phyloP scores from a whole-genome alignment of 2,329 filamentous ascomycete species.

The Colletotrichum ledebouriae region DNA sequence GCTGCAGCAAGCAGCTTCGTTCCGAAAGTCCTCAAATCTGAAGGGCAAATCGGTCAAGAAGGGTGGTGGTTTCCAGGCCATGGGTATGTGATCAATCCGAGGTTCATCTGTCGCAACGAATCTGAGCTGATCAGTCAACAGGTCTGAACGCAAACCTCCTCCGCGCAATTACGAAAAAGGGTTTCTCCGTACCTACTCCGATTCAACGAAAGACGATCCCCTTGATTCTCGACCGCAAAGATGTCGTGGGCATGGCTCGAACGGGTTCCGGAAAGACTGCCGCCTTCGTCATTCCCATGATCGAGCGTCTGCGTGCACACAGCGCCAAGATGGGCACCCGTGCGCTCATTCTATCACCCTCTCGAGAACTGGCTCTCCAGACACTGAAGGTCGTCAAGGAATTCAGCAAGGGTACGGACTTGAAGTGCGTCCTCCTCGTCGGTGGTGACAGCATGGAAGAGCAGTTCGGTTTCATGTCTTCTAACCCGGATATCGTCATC shows the following conservation, averaged over 20 bases:
- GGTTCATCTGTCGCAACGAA: not conserved
- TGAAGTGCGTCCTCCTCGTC: slow-evolving; percentile 90
- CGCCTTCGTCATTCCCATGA: slow-evolving; percentile 98
- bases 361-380: slow-evolving; percentile 93
- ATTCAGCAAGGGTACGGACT: slow-evolving; percentile 87
- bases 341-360: slow-evolving; percentile 90
- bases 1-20: slow-evolving; percentile 85
- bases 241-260: slow-evolving; percentile 98
- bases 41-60: slow-evolving; percentile 93
- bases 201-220: slow-evolving; percentile 98
- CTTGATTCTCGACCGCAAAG: slow-evolving; percentile 86
- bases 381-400: slow-evolving; percentile 98
- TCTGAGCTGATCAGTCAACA: slow-evolving; percentile 47
- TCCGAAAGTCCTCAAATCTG: slow-evolving; percentile 84
- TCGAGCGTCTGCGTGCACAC: slow-evolving; percentile 90
- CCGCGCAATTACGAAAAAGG: slow-evolving; percentile 92
- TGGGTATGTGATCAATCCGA: slow-evolving; percentile 68
- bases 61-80: slow-evolving; percentile 94
- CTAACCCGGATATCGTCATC: slow-evolving; percentile 97
- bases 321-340: slow-evolving; percentile 88
- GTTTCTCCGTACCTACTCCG: slow-evolving; percentile 94
- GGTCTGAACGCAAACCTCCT: slow-evolving; percentile 85
- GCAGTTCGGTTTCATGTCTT: slow-evolving; percentile 92
- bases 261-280: slow-evolving; percentile 99
- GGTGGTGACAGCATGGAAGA: slow-evolving; percentile 97